Conservation (phyloP, 2,329 filamentous ascomycete genomes). For the Microdochium nivale region DNA sequence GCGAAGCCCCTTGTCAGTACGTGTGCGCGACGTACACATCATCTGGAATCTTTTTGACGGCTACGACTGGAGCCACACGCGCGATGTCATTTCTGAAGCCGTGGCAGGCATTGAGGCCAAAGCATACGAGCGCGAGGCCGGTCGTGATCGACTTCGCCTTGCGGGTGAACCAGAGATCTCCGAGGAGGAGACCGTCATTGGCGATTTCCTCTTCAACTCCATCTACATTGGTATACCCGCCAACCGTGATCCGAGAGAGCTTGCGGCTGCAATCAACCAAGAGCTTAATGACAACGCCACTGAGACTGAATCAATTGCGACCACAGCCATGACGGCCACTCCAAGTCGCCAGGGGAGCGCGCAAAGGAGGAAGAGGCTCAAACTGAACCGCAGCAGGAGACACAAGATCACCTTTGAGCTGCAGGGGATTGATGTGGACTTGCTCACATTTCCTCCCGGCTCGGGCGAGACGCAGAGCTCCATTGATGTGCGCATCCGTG, state of each 20-base stretch:
- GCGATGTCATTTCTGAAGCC: conserved; percentile 77
- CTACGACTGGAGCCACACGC: conserved; percentile 88
- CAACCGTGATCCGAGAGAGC: conserved; percentile 74
- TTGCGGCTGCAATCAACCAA: conserved; percentile 77
- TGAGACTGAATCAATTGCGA: conserved; percentile 83
- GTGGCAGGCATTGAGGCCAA: conserved; percentile 81
- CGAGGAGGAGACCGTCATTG: conserved; percentile 79
- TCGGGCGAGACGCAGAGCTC: conserved; percentile 80
- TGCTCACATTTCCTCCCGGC: conserved; percentile 70
- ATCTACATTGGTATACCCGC: conserved; percentile 93
- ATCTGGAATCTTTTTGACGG: conserved; percentile 99
- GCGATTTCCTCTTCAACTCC: conserved; percentile 95
- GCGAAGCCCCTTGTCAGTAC: conserved; percentile 65
- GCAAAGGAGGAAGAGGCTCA: conserved; percentile 51
- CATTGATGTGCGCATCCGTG: conserved; percentile 71
- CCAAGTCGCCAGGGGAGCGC: conserved; percentile 38
- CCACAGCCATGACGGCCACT: conserved; percentile 58
- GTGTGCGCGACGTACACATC: conserved; percentile 77
- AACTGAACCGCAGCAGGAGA: conserved; percentile 73
- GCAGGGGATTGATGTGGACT: conserved; percentile 71
- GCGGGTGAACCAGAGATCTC: conserved; percentile 57
- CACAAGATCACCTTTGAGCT: conserved; percentile 97
- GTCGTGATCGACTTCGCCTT: conserved; percentile 45
- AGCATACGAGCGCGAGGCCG: conserved; percentile 64
- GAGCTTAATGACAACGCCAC: conserved; percentile 78